phyloP scores from a whole-genome alignment of 78 protist species.

The Anaeramoeba flamelloides region DNA sequence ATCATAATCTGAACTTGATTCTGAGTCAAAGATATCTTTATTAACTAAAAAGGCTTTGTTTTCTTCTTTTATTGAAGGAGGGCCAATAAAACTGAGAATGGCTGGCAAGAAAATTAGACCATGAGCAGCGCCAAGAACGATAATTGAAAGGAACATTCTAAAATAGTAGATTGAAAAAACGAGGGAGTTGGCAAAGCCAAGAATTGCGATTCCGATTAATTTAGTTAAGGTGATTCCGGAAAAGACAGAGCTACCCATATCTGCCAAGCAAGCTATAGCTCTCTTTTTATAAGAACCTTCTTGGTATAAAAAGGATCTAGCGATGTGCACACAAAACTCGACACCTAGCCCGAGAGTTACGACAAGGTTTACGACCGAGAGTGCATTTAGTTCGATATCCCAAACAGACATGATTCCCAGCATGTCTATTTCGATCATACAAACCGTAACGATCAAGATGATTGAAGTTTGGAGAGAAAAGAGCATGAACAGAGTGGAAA shows the following conservation, averaged over 20 bases:
- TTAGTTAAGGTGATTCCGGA: constrained; percentile 46
- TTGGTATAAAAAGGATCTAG: constrained; percentile 6
- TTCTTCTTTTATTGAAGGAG: too few relatives aligned
- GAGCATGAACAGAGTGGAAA: constrained; percentile 23
- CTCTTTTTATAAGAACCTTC: constrained; percentile 4
- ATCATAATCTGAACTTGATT: too few relatives aligned
- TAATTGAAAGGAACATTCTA: constrained; percentile 40
- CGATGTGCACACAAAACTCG: constrained; percentile 56
- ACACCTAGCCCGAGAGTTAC: constrained; percentile 51
- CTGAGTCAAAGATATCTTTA: too few relatives aligned
- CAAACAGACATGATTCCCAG: constrained; percentile 40
- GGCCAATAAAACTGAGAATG: constrained; percentile 27
- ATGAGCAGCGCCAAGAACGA: constrained; percentile 39
- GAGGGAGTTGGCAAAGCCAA: constrained; percentile 29
- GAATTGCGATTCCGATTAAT: constrained; percentile 39
- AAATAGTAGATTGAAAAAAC: constrained; percentile 34
- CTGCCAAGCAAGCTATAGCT: constrained; percentile 29
- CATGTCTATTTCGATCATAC: constrained; percentile 34
- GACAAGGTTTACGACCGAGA: constrained; percentile 48
- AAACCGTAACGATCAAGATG: constrained; percentile 23
- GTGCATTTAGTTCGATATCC: constrained; percentile 41
- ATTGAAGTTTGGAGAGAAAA: constrained; percentile 17
- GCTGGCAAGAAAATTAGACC: constrained; percentile 38
- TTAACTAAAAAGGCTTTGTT: too few relatives aligned
- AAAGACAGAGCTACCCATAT: constrained; percentile 38